phyloP scores from a whole-genome alignment of 1,139 yeast genomes.

The Lodderomyces beijingensis region DNA sequence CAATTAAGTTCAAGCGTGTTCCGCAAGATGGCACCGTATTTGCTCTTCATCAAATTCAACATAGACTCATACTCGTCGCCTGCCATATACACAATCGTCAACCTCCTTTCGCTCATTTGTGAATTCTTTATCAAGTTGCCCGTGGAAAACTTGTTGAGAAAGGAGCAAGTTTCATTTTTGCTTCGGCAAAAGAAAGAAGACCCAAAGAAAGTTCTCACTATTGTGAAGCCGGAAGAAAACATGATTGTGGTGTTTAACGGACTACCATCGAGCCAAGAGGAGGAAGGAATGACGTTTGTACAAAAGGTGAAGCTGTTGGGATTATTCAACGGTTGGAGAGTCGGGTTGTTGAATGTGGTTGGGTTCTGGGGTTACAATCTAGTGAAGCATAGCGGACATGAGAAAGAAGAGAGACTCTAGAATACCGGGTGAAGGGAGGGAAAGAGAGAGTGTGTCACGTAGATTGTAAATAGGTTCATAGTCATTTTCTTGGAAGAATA shows the following conservation, averaged over 20 bases:
- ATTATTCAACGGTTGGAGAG: slow-evolving; percentile 88
- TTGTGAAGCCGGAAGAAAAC: slow-evolving; percentile 39
- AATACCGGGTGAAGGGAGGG: too few relatives aligned
- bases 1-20: slow-evolving; percentile 60
- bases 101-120: slow-evolving; percentile 53
- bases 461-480: too few relatives aligned
- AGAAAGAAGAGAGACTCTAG: slow-evolving; percentile 36
- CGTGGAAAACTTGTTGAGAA: slow-evolving; percentile 76
- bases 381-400: slow-evolving; percentile 48
- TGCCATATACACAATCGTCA: slow-evolving; percentile 46
- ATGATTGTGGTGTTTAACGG: slow-evolving; percentile 46
- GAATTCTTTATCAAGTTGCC: slow-evolving; percentile 81
- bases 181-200: slow-evolving; percentile 39
- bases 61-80: slow-evolving; percentile 70
- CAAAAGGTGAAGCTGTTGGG: slow-evolving; percentile 26
- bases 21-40: slow-evolving; percentile 68
- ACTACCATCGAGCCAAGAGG: slow-evolving; percentile 6
- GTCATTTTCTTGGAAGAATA: too few relatives aligned
- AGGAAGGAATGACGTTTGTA: slow-evolving; percentile 13
- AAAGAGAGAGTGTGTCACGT: too few relatives aligned
- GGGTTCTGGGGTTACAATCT: slow-evolving; percentile 84
- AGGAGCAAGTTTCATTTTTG: slow-evolving; percentile 74
- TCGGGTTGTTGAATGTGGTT: slow-evolving; percentile 70
- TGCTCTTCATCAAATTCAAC: slow-evolving; percentile 61
- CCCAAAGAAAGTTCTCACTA: slow-evolving; percentile 31